Conservation (phyloP, 2,329 filamentous ascomycete genomes). For the Blastomyces parvus region DNA sequence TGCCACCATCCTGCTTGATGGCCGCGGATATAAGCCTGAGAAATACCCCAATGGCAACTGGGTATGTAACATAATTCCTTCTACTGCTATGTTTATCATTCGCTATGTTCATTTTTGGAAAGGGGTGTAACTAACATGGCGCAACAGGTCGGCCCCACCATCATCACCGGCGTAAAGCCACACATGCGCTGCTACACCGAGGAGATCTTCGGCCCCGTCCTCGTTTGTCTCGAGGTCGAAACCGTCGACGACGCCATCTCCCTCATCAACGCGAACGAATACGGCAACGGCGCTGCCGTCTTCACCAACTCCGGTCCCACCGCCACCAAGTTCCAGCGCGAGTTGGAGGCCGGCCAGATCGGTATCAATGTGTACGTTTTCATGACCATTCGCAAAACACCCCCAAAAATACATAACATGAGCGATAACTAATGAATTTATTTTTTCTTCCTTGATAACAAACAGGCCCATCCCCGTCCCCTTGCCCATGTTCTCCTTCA, state of each 20-base stretch:
- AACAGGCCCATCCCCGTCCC: slow-evolving; percentile 49
- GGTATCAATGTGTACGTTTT: slow-evolving; percentile 51
- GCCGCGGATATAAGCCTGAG: slow-evolving; percentile 50
- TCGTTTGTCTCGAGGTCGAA: slow-evolving; percentile 51
- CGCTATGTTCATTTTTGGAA: background rate
- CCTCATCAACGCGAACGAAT: slow-evolving; percentile 57
- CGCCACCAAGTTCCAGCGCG: slow-evolving; percentile 53
- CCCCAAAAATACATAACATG: background rate
- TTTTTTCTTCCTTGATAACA: background rate
- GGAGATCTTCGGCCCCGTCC: slow-evolving; percentile 59
- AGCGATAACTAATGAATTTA: background rate
- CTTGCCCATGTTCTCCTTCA: slow-evolving; percentile 55
- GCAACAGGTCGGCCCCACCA: slow-evolving; percentile 51
- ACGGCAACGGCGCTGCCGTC: slow-evolving; percentile 58
- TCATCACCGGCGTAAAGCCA: slow-evolving; percentile 55
- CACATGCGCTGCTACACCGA: slow-evolving; percentile 59
- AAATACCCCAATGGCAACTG: slow-evolving; percentile 60
- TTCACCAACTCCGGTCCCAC: slow-evolving; percentile 55
- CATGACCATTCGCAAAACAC: background rate
- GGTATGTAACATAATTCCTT: slow-evolving; percentile 33
- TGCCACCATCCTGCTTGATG: slow-evolving; percentile 55
- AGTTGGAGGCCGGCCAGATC: slow-evolving; percentile 57
- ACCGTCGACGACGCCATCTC: slow-evolving; percentile 54
- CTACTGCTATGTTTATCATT: background rate
- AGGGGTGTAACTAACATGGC: background rate